These are phyloP conservation scores for Scheffersomyces spartinae DNA, from an alignment of 805 yeast genomes.

Conservation along the genomic window DNA sequence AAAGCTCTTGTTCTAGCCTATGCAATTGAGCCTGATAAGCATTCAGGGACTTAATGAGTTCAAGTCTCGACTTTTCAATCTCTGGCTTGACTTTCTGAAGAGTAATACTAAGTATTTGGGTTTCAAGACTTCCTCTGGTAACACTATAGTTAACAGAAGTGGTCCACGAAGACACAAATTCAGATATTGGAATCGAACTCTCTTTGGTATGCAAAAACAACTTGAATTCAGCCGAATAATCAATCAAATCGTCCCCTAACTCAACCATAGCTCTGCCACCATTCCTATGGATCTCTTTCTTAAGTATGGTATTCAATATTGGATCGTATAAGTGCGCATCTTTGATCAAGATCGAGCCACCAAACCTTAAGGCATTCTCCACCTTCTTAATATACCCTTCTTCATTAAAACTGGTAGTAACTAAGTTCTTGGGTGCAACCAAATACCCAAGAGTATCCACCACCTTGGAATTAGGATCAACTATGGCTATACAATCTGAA, in stretches of 20 bases:
- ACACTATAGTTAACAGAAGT: conserved; percentile 58
- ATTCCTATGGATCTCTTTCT: conserved; percentile 44
- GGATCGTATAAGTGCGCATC: conserved; percentile 83
- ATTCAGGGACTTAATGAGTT: conserved; percentile 42
- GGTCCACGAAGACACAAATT: conserved; percentile 53
- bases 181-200: conserved; percentile 30
- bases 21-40: conserved; percentile 46
- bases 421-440: conserved; percentile 26
- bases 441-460: too few relatives aligned
- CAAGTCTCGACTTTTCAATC: conserved; percentile 44
- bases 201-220: conserved; percentile 54
- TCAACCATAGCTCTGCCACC: conserved; percentile 62
- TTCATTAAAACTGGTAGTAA: conserved; percentile 62
- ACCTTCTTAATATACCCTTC: conserved; percentile 52
- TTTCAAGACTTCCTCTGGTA: conserved; percentile 56
- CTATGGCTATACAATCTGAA: conserved; percentile 34
- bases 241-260: conserved; percentile 55
- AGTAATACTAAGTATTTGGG: conserved; percentile 47
- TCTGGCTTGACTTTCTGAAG: conserved; percentile 53
- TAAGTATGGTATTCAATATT: conserved; percentile 47
- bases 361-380: conserved; percentile 77
- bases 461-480: conserved; percentile 56
- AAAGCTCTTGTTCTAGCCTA: conserved; percentile 44
- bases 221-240: conserved; percentile 52
- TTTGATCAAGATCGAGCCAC: conserved; percentile 58